Evolutionary conservation across 2,329 filamentous ascomycete genomes (phyloP).

Genomic region (Trichoderma asperellum): DNA sequence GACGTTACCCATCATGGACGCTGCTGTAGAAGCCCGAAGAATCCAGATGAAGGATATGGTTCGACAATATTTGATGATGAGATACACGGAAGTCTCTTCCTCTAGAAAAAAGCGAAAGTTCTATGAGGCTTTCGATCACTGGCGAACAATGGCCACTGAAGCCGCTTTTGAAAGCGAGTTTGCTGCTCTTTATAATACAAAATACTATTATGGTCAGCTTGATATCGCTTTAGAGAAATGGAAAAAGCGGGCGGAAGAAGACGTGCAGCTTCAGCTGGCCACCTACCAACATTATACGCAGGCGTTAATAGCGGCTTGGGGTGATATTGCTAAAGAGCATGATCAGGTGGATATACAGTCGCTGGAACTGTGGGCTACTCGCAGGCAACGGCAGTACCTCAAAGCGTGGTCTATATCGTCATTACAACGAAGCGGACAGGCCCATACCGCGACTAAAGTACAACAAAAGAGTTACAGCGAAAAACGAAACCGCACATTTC

Average conservation of each 20-base stretch:
- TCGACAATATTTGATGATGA: slow-evolving; percentile 42
- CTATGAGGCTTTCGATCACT: slow-evolving; percentile 39
- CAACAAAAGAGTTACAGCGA: slow-evolving; percentile 41
- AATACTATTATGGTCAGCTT: slow-evolving; percentile 28
- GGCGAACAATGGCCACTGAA: slow-evolving; percentile 34
- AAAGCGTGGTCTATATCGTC: slow-evolving; percentile 46
- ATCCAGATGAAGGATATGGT: slow-evolving; percentile 38
- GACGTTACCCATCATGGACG: slow-evolving; percentile 37
- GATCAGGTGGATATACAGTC: slow-evolving; percentile 36
- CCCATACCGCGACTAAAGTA: slow-evolving; percentile 43
- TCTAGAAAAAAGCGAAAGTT: slow-evolving; percentile 41
- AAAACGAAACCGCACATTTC: slow-evolving; percentile 39
- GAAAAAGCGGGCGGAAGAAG: slow-evolving; percentile 14
- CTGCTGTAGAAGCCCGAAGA: slow-evolving; percentile 35
- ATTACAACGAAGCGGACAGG: slow-evolving; percentile 44
- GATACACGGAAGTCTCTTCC: slow-evolving; percentile 43
- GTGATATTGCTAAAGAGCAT: slow-evolving; percentile 31
- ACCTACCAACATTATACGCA: slow-evolving; percentile 34
- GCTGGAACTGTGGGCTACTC: slow-evolving; percentile 40
- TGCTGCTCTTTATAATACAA: slow-evolving; percentile 30
- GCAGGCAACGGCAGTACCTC: slow-evolving; percentile 41
- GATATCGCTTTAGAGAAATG: slow-evolving; percentile 22
- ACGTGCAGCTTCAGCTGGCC: slow-evolving; percentile 31
- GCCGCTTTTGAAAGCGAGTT: slow-evolving; percentile 29
- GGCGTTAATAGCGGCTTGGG: slow-evolving; percentile 36